Evolutionary conservation across 129 eudicot species (phyloP), one percentile per base, ranked within the genome.

Genomic region (Scalesia atractyloides): DNA sequence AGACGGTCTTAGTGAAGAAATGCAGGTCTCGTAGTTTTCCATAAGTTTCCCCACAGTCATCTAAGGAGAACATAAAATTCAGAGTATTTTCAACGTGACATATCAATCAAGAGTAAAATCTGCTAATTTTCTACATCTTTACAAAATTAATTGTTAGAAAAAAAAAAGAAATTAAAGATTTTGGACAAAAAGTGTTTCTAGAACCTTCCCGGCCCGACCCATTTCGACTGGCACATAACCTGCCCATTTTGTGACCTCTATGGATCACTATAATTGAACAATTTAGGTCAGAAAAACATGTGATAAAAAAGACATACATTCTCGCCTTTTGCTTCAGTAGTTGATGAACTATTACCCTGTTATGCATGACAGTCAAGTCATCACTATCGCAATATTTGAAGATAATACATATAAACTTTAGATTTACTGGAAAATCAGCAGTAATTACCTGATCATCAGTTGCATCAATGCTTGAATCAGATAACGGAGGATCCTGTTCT

Each of bases 21-120:
- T 79, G 66, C 99, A 95, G 44, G 79, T 72, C 74, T 82, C 91
- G 67, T 95, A 90, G 73, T 75, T 82, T 71, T 82, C 77, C 83
- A 85, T 87, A 74, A 90, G 84, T 62, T 81, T 75, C 34, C 76
- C 86, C 41, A 82, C 78, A 69, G 91, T 87, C 86, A 82, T 85
- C 87, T 87, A 82, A 54, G 10, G 56, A 64, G 56, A 58, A 48
- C 37, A 62, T 1, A 75, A 14, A 66, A 20, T 24, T 60, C 51
- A 33, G 34, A 52, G 60, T 9, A 12, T 66, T 20, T 6, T 75
- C n/a, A 68, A 66, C 1, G 14, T 43, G 60, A 58, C 49, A 54
- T 33, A 63, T 34, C 24, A 62, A 62, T 62, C 2, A 15, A 34
- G 24, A 13, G 6, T 62, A 8, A 16, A 34, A 9, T 36, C 34